Evolutionary conservation across 192 early-diverging fungal species (phyloP).

Genomic region (Mortierella claussenii): DNA sequence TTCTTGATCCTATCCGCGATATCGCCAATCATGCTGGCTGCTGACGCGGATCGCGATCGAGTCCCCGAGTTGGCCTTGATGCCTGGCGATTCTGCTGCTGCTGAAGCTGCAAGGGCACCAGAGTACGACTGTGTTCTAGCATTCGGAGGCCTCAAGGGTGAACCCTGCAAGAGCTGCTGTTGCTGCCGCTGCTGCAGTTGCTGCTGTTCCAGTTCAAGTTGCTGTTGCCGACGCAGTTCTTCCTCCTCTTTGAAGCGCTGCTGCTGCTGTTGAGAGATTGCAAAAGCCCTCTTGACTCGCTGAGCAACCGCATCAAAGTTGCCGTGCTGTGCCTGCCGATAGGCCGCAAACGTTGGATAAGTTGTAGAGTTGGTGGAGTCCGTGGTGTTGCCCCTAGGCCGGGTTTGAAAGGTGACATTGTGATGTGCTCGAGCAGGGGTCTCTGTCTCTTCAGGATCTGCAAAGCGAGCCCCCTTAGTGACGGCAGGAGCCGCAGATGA

Average conservation of each 20-base stretch:
- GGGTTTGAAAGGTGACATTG: slow-evolving; percentile 41
- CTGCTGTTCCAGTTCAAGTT: neutral
- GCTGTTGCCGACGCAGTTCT: slow-evolving; percentile 7
- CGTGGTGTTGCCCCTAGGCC: slow-evolving; percentile 36
- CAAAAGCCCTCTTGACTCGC: slow-evolving; percentile 40
- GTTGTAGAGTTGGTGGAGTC: slow-evolving; percentile 35
- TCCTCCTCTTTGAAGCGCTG: slow-evolving; percentile 12
- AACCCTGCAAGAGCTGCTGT: neutral
- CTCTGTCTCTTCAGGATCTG: slow-evolving; percentile 4
- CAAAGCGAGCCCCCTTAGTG: slow-evolving; percentile 20
- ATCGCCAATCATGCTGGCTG: slow-evolving; percentile 42
- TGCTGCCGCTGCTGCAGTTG: neutral
- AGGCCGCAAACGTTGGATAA: slow-evolving; percentile 41
- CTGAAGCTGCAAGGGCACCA: slow-evolving; percentile 1
- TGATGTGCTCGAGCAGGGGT: neutral
- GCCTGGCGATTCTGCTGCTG: slow-evolving; percentile 1
- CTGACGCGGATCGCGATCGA: slow-evolving; percentile 29
- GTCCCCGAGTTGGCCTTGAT: neutral
- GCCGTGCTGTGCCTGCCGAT: slow-evolving; percentile 40
- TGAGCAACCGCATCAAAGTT: slow-evolving; percentile 41
- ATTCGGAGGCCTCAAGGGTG: slow-evolving; percentile 11
- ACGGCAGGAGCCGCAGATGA: neutral
- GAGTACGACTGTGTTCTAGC: slow-evolving; percentile 14
- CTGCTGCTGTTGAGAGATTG: slow-evolving; percentile 20
- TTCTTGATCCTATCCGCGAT: slow-evolving; percentile 45